Percentiles rank a stretch among this genome's conserved stretches.
Evolutionary conservation across 2,329 filamentous ascomycete species (phyloP).

Genomic region (Aureobasidium leucospermi): DNA sequence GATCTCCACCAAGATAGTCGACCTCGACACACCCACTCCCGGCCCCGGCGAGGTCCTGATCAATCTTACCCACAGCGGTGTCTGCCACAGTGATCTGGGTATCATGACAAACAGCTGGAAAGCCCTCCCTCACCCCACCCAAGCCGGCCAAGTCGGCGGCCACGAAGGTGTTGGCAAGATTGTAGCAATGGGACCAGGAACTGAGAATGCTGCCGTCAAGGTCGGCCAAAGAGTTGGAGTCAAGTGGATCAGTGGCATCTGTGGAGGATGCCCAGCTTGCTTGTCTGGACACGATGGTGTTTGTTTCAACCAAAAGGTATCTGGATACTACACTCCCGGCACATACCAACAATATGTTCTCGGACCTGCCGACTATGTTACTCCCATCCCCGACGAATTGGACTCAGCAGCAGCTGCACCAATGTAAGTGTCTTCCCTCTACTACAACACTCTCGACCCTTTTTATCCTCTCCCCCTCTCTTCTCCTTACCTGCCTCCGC

Average conservation of each 20-base stretch:
- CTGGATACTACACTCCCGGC: constrained; percentile 61
- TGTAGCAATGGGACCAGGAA: constrained; percentile 56
- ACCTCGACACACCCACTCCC: constrained; percentile 58
- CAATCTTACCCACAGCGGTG: constrained; percentile 56
- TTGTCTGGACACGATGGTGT: constrained; percentile 47
- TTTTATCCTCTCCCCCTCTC: not conserved
- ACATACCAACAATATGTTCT: constrained; percentile 64
- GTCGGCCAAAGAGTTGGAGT: constrained; percentile 63
- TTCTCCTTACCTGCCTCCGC: too few relatives aligned
- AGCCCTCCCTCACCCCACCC: constrained; percentile 51
- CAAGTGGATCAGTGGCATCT: constrained; percentile 58
- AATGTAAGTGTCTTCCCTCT: constrained; percentile 30
- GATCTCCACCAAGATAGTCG: constrained; percentile 57
- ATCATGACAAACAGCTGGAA: constrained; percentile 47
- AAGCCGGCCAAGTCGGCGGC: constrained; percentile 57
- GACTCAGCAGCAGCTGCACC: constrained; percentile 56
- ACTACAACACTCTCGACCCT: not conserved
- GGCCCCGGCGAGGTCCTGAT: constrained; percentile 56
- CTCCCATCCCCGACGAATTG: constrained; percentile 57
- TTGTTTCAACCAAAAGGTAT: constrained; percentile 51
- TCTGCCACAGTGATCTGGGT: constrained; percentile 57
- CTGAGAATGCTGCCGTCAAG: constrained; percentile 51
- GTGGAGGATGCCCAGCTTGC: constrained; percentile 48
- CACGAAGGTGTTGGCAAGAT: constrained; percentile 61
- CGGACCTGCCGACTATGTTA: constrained; percentile 60